These are phyloP conservation scores for Chlorophyllum brunneum DNA, from an alignment of 768 basidiomycete genomes.

Conservation along the genomic window DNA sequence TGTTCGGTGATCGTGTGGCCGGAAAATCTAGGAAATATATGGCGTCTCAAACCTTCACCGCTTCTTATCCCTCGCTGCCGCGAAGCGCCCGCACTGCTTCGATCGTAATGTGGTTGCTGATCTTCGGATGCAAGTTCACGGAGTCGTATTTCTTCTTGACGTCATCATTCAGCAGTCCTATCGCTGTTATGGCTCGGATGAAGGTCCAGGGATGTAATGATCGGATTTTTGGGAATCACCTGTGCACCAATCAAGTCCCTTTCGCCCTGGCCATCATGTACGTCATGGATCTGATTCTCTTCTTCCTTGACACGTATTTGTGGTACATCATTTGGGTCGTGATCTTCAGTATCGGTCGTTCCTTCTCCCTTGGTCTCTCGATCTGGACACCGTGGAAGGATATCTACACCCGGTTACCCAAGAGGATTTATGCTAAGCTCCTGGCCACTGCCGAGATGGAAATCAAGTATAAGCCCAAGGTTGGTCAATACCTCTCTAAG, in stretches of 20 bases:
- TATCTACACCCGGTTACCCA: conserved; percentile 92
- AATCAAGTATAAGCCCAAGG: conserved; percentile 98
- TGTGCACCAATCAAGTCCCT: conserved; percentile 90
- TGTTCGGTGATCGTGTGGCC: conserved; percentile 98
- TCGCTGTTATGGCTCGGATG: conserved; percentile 95
- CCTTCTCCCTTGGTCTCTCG: conserved; percentile 88
- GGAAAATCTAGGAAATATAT: conserved; percentile 98
- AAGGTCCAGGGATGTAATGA: conserved; percentile 90
- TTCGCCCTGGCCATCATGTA: conserved; percentile 99
- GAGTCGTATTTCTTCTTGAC: conserved; percentile 99
- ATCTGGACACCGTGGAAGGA: conserved; percentile 99
- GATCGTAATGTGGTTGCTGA: conserved; percentile 82
- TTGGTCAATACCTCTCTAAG: not conserved
- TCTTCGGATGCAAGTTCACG: conserved; percentile 94
- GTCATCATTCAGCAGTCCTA: conserved; percentile 92
- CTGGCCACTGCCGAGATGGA: conserved; percentile 98
- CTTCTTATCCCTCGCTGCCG: conserved; percentile 84
- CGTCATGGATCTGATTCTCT: conserved; percentile 94
- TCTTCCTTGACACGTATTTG: conserved; percentile 99
- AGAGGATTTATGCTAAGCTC: conserved; percentile 96
- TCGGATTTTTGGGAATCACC: conserved; percentile 68
- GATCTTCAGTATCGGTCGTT: conserved; percentile 86
- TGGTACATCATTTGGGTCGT: conserved; percentile 99
- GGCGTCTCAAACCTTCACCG: conserved; percentile 98
- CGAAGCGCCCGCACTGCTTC: conserved; percentile 76